Conservation (phyloP, 768 basidiomycete species). For the Glaciozyma martinii region DNA sequence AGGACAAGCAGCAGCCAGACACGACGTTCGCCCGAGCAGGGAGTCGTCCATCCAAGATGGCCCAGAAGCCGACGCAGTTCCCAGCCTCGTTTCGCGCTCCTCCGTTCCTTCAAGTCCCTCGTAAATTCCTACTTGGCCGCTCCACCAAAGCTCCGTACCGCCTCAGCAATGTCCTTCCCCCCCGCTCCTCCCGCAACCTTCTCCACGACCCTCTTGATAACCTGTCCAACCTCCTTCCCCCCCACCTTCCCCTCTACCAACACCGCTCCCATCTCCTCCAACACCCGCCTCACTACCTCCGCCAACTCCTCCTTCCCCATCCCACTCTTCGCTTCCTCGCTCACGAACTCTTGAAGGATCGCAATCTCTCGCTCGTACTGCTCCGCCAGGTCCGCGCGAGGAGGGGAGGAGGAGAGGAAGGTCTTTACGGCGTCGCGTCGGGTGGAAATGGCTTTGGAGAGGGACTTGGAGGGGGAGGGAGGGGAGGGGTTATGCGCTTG, state of each 20-base stretch:
- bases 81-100: too few relatives aligned
- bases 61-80: too few relatives aligned
- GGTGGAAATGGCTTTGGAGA: slow-evolving; percentile 12
- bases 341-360: slow-evolving; percentile 10
- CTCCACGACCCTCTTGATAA: slow-evolving; percentile 13
- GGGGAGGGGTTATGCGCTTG: slow-evolving; percentile 12
- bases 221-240: slow-evolving; percentile 20
- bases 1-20: too few relatives aligned
- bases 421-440: slow-evolving; percentile 18
- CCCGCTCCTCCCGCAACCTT: slow-evolving; percentile 9
- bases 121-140: too few relatives aligned
- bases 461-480: slow-evolving; percentile 18
- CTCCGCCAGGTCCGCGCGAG: slow-evolving; percentile 16
- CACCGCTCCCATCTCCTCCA: too few relatives aligned
- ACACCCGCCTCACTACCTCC: neutral
- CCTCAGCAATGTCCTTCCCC: slow-evolving; percentile 13
- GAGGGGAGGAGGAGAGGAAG: slow-evolving; percentile 13
- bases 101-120: too few relatives aligned
- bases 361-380: slow-evolving; percentile 18
- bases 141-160: neutral
- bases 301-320: slow-evolving; percentile 4
- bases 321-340: neutral
- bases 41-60: too few relatives aligned
- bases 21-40: too few relatives aligned
- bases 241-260: slow-evolving; percentile 14